These are phyloP conservation scores for Boeremia lycopersici DNA, from an alignment of 2,329 filamentous ascomycete genomes.

Conservation along the genomic window DNA sequence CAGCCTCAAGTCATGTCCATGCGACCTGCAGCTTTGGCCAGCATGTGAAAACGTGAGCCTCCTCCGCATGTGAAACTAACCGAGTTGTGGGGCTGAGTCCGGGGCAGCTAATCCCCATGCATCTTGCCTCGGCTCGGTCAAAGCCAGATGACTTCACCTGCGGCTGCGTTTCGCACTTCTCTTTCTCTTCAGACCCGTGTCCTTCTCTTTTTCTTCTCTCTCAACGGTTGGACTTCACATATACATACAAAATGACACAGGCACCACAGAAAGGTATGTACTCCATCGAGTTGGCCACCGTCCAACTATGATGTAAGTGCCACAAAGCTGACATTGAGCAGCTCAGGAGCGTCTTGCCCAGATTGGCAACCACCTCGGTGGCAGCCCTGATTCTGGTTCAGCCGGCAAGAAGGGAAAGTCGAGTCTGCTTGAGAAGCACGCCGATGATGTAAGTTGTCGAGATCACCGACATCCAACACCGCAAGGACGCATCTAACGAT, in stretches of 20 bases:
- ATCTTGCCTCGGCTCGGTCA: slow-evolving; percentile 16
- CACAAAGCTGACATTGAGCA: slow-evolving; percentile 29
- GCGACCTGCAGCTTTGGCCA: neutral
- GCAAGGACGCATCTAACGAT: neutral
- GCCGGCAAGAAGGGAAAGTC: slow-evolving; percentile 46
- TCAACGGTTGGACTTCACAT: neutral
- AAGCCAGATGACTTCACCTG: slow-evolving; percentile 16
- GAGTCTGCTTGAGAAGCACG: slow-evolving; percentile 58
- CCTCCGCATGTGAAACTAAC: slow-evolving; percentile 24
- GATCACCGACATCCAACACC: neutral
- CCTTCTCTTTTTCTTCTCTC: neutral
- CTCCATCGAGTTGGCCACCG: neutral
- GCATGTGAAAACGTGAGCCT: slow-evolving; percentile 27
- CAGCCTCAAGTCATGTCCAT: slow-evolving; percentile 4
- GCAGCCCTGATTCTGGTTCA: slow-evolving; percentile 16
- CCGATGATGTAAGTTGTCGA: slow-evolving; percentile 58
- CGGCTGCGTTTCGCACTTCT: slow-evolving; percentile 11
- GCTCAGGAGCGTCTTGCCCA: slow-evolving; percentile 65
- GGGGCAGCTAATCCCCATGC: slow-evolving; percentile 10
- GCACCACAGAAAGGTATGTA: slow-evolving; percentile 18
- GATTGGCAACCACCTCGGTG: slow-evolving; percentile 62
- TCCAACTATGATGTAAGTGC: slow-evolving; percentile 1
- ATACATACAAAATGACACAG: slow-evolving; percentile 13
- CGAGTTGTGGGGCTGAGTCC: slow-evolving; percentile 8
- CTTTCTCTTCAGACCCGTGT: neutral